Conservation (phyloP, 2,329 filamentous ascomycete species). For the Aspergillus ustus region DNA sequence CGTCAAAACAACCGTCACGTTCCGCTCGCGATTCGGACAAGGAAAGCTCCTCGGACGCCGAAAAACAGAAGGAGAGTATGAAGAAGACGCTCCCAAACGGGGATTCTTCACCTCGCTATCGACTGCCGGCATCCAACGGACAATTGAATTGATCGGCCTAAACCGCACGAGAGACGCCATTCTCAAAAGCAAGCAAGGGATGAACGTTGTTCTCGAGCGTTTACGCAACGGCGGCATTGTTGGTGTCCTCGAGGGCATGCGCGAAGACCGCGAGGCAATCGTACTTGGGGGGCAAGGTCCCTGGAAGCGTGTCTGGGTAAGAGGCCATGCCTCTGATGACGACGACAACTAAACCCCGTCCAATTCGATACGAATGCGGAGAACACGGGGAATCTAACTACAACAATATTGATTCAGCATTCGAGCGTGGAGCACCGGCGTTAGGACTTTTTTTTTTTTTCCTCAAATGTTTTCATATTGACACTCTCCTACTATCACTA, state of each 20-base stretch:
- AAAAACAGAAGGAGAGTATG: constrained; percentile 45
- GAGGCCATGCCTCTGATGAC: constrained; percentile 37
- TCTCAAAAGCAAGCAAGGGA: constrained; percentile 66
- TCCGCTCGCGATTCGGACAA: constrained; percentile 65
- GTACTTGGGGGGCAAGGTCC: constrained; percentile 43
- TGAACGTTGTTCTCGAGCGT: constrained; percentile 68
- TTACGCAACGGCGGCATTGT: constrained; percentile 69
- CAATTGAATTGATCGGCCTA: constrained; percentile 66
- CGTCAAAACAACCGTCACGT: constrained; percentile 65
- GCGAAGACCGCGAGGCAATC: constrained; percentile 58
- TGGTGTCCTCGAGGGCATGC: constrained; percentile 72
- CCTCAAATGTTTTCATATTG: constrained; percentile 19
- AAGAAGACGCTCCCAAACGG: constrained; percentile 58
- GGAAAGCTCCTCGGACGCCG: constrained; percentile 53
- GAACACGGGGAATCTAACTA: neutral
- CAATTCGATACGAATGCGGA: neutral
- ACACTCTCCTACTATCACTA: constrained; percentile 28
- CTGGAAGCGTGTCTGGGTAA: constrained; percentile 49
- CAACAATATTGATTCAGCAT: constrained; percentile 25
- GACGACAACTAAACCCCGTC: constrained; percentile 32
- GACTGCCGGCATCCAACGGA: constrained; percentile 64
- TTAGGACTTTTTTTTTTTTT: constrained; percentile 21
- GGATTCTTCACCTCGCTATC: constrained; percentile 65
- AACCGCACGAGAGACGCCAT: constrained; percentile 64
- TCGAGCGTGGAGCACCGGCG: constrained; percentile 33